A percentile compares a stretch with the other conserved stretches of the same genome.
These are phyloP conservation scores for Penicillium glabrum DNA, from an alignment of 2,329 filamentous ascomycete species.

Conservation along the genomic window DNA sequence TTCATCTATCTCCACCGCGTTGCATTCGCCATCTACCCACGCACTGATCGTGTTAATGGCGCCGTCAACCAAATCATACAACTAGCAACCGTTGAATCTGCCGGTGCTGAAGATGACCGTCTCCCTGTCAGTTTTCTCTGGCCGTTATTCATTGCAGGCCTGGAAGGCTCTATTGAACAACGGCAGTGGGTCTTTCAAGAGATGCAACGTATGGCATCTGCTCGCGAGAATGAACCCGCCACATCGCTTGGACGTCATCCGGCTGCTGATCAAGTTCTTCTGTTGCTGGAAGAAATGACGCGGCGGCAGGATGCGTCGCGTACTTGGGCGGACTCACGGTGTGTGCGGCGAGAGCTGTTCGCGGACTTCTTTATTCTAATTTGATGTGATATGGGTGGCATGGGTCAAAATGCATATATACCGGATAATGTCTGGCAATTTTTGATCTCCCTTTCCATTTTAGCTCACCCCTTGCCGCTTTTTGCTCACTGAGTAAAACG, in stretches of 20 bases:
- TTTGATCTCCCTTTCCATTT: no score
- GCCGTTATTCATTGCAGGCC: conserved; percentile 35
- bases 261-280: conserved; percentile 29
- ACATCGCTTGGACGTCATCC: conserved; percentile 27
- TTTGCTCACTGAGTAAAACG: no score
- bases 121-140: conserved; percentile 35
- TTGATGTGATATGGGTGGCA: conserved; percentile 7
- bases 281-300: conserved; percentile 36
- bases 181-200: conserved; percentile 34
- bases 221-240: conserved; percentile 6
- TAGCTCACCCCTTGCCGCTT: no score
- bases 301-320: conserved; percentile 34
- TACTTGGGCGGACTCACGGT: conserved; percentile 36
- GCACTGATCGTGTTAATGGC: conserved; percentile 36
- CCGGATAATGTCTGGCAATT: no score
- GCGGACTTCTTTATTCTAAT: conserved; percentile 36
- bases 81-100: conserved; percentile 30
- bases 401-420: neutral
- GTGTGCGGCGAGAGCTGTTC: conserved; percentile 35
- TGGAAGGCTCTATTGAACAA: conserved; percentile 33
- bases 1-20: conserved; percentile 40
- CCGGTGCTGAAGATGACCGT: conserved; percentile 9
- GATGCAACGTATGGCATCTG: conserved; percentile 33
- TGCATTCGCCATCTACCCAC: conserved; percentile 38
- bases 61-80: conserved; percentile 39